phyloP scores from a whole-genome alignment of 495 filamentous ascomycete genomes.

The Cudoniella acicularis region DNA sequence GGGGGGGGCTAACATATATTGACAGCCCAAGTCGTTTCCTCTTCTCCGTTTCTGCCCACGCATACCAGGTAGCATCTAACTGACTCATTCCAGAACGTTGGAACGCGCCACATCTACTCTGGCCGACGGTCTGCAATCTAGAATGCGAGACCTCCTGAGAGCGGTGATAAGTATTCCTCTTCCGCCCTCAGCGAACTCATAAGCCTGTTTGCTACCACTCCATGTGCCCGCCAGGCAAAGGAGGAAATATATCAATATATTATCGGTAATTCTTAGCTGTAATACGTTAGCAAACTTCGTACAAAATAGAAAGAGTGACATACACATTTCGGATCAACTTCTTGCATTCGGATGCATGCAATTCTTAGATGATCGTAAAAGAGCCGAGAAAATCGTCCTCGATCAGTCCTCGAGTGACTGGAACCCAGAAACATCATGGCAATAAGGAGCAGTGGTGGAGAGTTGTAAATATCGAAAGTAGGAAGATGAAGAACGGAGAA shows the following conservation, averaged over 20 bases:
- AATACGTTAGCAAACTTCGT: background rate
- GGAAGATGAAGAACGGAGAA: conserved; percentile 29
- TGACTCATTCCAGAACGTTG: conserved; percentile 11
- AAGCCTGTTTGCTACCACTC: conserved; percentile 26
- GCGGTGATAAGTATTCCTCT: conserved; percentile 25
- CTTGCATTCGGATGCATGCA: conserved; percentile 13
- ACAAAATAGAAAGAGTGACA: background rate
- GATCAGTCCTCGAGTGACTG: conserved; percentile 20
- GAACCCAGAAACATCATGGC: conserved; percentile 28
- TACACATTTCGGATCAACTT: conserved; percentile 21
- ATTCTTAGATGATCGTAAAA: conserved; percentile 25
- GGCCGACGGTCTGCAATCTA: conserved; percentile 25
- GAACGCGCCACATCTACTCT: background rate
- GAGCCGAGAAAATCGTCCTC: conserved; percentile 21
- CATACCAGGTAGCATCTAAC: conserved; percentile 22
- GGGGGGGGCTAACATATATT: too few relatives aligned
- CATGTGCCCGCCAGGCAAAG: conserved; percentile 26
- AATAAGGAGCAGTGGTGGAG: conserved; percentile 20
- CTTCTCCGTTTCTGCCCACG: conserved; percentile 26
- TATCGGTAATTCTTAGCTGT: conserved; percentile 22
- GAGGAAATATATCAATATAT: conserved; percentile 26
- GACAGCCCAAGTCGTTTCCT: conserved; percentile 27
- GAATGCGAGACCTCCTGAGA: conserved; percentile 21
- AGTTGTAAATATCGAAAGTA: conserved; percentile 23
- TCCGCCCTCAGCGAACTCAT: conserved; percentile 26